Evolutionary conservation across 2,329 filamentous ascomycete species (phyloP), one percentile per base, ranked within the genome.

Genomic region (Aspergillus sp.): DNA sequence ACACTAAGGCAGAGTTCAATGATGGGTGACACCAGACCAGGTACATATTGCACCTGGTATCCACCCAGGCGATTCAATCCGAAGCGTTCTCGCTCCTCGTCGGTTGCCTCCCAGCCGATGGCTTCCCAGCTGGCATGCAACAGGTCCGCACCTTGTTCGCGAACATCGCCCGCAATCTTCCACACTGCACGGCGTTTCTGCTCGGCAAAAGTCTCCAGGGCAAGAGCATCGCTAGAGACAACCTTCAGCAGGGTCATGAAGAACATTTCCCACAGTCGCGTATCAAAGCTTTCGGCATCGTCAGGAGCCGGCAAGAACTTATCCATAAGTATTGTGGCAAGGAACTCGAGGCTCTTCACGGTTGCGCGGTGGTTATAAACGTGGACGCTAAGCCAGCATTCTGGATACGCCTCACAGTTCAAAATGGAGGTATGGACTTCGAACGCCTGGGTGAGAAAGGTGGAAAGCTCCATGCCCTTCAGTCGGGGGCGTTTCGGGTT

Each of bases 41-140:
- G 94, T 26, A 99, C 94, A 69, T 97, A 99, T 73, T 97, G 94
- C 17, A 99, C 94, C 73, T 99, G 94, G 66, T 96, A 99, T 1
- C 94, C 94, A 52, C 94, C 95, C 79, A 97, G 88, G 69, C 87
- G 92, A 49, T 83, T 79, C 50, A 97, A 76, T 0, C 88, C 88
- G 65, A 92, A 97, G 22, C 87, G 82, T 51, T 81, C 78, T 58
- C 83, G 82, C 67, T 96, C 92, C 53, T 97, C 93, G 1, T 79
- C 72, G 30, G 82, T 89, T 0, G 90, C 90, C 62, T 99, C 93
- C 94, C 94, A 99, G 11, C 95, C 94, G 56, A 99, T 95, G 16
- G 91, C 89, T 66, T 96, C 90, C 94, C 94, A 99, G 5, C 88
- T 93, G 24, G 84, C 82, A 55, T 88, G 84, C 32, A 99, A 77